Evolutionary conservation across 2,329 filamentous ascomycete genomes (phyloP).

Genomic region (Exophiala calicioides): DNA sequence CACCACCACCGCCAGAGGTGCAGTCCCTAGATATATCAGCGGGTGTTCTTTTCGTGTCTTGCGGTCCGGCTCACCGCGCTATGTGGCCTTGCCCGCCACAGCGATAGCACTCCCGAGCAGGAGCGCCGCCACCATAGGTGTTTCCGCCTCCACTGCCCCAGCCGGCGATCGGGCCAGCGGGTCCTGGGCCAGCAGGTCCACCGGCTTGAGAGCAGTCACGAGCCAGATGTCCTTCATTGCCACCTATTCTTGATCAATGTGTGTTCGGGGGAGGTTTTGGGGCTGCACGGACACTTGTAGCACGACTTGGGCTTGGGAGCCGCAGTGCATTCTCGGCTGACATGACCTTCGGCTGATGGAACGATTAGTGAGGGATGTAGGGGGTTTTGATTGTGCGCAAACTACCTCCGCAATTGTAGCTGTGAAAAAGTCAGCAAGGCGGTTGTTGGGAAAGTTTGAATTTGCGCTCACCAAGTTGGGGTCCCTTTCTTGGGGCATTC

Average conservation of each 20-base stretch:
- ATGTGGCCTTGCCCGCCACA: conserved; percentile 97
- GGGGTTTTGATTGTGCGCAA: conserved; percentile 29
- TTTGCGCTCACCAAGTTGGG: conserved; percentile 69
- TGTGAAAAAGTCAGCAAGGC: conserved; percentile 39
- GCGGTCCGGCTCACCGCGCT: conserved; percentile 53
- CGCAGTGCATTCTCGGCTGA: conserved; percentile 88
- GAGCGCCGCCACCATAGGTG: conserved; percentile 49
- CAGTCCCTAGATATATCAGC: conserved; percentile 39
- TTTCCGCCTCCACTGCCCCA: conserved; percentile 50
- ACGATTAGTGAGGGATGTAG: conserved; percentile 8
- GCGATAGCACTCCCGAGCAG: conserved; percentile 86
- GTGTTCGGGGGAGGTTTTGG: background rate
- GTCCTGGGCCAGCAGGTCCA: conserved; percentile 43
- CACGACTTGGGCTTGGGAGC: conserved; percentile 80
- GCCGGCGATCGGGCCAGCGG: conserved; percentile 48
- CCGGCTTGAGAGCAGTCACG: conserved; percentile 50
- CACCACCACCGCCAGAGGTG: conserved; percentile 54
- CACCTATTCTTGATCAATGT: conserved; percentile 70
- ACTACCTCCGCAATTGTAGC: conserved; percentile 80
- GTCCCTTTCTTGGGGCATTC: conserved; percentile 84
- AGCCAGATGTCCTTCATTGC: conserved; percentile 83
- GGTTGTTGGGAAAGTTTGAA: conserved; percentile 16
- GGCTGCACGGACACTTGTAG: conserved; percentile 49
- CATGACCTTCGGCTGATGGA: conserved; percentile 64
- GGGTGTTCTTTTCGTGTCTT: conserved; percentile 29